Evolutionary conservation across 441 rosid species (phyloP), one percentile per base, ranked within the genome.

Genomic region (Jatropha multifida): DNA sequence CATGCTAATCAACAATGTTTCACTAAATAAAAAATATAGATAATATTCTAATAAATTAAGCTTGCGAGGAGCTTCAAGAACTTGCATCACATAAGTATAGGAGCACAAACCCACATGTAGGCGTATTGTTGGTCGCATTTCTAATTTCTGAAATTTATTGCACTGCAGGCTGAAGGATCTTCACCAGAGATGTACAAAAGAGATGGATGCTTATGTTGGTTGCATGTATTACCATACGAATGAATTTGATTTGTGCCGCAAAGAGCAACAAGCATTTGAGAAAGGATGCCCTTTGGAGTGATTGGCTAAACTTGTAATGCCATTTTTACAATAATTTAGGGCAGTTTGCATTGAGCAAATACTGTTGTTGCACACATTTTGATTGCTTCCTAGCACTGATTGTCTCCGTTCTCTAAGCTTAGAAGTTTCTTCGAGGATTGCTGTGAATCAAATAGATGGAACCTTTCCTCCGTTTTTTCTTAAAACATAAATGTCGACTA

Each of bases 171-270:
- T 94, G 81, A 94, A 86, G 78, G 98, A 94, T 87, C 90, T 96
- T 77, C 98, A 94, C 83, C 94, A 92, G 72, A 90, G 76, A 72
- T 94, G 99, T 88, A 91, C 93, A 23, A 89, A 85, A 68, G 94
- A 92, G 78, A 94, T 94, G 99, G 99, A 94, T 76, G 92, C 74
- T 7, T 92, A 94, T 63, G 99, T 87, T 26, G 92, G 96, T 56
- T 96, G 99, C 83, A 89, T 96, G 99, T 96, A 92, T 84, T 96
- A 96, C 89, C 79, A 86, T 73, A 94, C 99, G 0, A 94, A 90
- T 74, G 99, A 96, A 82, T 96, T 96, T 68, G 98, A 96, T 79
- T 82, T 91, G 69, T 94, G 99, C 77, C 94, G 99, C 89, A 89
- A 91, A 84, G 97, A 96, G 90, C 99, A 96, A 77, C 85, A 90